phyloP scores from a whole-genome alignment of 1,139 yeast genomes.

The Spathaspora sp. region DNA sequence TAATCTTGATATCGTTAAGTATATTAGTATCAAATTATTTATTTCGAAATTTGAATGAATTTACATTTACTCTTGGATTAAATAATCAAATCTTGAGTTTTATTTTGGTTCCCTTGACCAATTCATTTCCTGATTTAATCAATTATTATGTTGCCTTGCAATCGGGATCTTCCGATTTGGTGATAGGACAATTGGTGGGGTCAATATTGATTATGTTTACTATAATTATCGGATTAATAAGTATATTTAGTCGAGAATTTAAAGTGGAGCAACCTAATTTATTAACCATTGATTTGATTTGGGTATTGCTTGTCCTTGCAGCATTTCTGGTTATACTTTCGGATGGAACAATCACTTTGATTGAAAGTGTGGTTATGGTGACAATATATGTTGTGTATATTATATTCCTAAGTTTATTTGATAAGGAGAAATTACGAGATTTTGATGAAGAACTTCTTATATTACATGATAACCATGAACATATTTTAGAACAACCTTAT shows the following conservation, averaged over 20 bases:
- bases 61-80: constrained; percentile 27
- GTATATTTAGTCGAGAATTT: constrained; percentile 27
- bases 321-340: constrained; percentile 43
- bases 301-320: constrained; percentile 35
- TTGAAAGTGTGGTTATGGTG: constrained; percentile 49
- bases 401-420: constrained; percentile 23
- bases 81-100: constrained; percentile 35
- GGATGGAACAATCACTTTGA: constrained; percentile 49
- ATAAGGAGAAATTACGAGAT: constrained; percentile 17
- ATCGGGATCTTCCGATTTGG: constrained; percentile 33
- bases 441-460: constrained; percentile 14
- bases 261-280: constrained; percentile 19
- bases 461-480: constrained; percentile 10
- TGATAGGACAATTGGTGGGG: constrained; percentile 44
- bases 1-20: constrained; percentile 28
- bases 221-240: constrained; percentile 35
- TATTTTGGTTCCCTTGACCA: constrained; percentile 39
- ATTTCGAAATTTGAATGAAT: constrained; percentile 29
- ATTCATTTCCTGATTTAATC: constrained; percentile 41
- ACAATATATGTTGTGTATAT: constrained; percentile 39
- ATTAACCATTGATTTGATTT: constrained; percentile 31
- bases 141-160: constrained; percentile 35
- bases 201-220: constrained; percentile 38
- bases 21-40: constrained; percentile 38
- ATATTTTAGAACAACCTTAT: constrained; percentile 18